phyloP scores from a whole-genome alignment of 2,329 filamentous ascomycete species.

The Colletotrichum shisoi region DNA sequence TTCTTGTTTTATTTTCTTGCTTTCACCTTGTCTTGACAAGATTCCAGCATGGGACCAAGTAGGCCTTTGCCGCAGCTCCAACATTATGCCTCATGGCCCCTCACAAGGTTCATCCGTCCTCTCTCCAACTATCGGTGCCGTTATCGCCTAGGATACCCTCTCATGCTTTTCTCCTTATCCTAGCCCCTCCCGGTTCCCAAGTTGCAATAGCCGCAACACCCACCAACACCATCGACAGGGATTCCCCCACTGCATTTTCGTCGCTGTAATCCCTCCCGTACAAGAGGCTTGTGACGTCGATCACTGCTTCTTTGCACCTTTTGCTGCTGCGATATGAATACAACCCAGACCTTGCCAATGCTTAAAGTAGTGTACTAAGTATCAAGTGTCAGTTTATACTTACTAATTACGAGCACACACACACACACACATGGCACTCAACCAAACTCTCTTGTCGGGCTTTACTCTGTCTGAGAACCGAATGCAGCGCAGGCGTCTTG shows the following conservation, averaged over 20 bases:
- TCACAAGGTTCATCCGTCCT: conserved; percentile 3
- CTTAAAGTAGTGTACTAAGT: no score
- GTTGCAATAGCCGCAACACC: background rate
- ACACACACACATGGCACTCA: conserved; percentile 3
- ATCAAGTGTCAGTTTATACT: no score
- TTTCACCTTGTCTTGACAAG: no score
- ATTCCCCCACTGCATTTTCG: background rate
- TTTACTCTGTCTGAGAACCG: conserved; percentile 3
- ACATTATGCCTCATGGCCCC: background rate
- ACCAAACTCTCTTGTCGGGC: background rate
- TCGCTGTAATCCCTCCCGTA: conserved; percentile 9
- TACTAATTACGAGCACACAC: no score
- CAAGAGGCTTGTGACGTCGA: conserved; percentile 19
- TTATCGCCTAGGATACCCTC: background rate
- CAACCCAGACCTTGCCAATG: no score
- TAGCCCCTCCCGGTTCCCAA: background rate
- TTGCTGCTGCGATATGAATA: background rate
- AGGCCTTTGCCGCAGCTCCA: background rate
- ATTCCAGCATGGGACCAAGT: background rate
- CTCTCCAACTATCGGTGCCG: background rate
- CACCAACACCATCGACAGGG: background rate
- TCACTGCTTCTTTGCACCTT: conserved; percentile 26
- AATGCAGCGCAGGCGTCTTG: conserved; percentile 4
- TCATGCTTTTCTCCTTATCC: background rate
- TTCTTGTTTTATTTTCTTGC: background rate